Evolutionary conservation across 2,329 filamentous ascomycete genomes (phyloP), one percentile per base, ranked within the genome.

Genomic region (Penicillium nordicum): DNA sequence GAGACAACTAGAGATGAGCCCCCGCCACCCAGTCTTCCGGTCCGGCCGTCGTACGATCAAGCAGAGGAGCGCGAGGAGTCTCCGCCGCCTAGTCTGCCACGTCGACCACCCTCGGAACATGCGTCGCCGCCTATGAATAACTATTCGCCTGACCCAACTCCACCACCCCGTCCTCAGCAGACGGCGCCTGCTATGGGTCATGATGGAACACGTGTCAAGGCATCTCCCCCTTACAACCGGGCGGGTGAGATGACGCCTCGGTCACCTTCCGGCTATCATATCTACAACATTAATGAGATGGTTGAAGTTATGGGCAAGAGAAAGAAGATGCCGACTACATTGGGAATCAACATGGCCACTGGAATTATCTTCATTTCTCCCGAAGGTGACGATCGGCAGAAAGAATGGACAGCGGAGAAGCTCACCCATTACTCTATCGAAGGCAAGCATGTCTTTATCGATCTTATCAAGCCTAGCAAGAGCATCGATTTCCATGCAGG

Each of bases 231-330:
- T 8, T 80, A 81, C 64, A 84, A 81, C 63, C 70, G 83, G 66
- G 74, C 75, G 47, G 71, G 76, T 27, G 76, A 80, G 55, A 76
- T 80, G 48, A 77, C 82, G 3, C 78, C 80, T 25, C 70, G 74
- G 30, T 87, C 88, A 2, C 89, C 90, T 5, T 89, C 90, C 18
- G 90, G 90, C 2, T 97, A 92, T 70, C 92, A 95, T 69, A 81
- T 97, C 73, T 97, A 97, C 76, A 97, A 96, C 67, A 92, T 97
- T 67, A 96, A 92, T 71, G 93, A 97, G 76, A 96, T 96, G 89
- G 85, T 96, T 5, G 93, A 92, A n/a, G 86, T 94, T 43, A 92
- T 96, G 85, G 93, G 93, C 55, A 96, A 96, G 79, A 88, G 90
- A 68, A 96, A 96, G 80, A 97, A 97, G 78, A 94, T 97, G 90